Base-by-base conservation (phyloP, 495 filamentous ascomycete species). In the Lophiotrema nucula region DNA sequence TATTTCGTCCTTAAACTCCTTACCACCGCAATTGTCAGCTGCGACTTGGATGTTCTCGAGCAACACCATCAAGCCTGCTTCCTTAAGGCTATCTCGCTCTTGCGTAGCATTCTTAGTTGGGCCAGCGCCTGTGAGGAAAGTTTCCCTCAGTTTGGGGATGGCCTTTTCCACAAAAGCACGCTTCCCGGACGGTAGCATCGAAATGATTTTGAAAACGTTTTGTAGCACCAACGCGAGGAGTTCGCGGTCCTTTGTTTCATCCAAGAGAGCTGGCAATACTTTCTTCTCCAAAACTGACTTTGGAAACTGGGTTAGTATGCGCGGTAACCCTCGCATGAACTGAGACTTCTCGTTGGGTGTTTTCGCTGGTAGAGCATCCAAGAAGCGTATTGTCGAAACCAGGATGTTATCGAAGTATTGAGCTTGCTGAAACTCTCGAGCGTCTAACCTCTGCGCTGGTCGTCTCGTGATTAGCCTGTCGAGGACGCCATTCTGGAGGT, bases 391-490 rank as follows among this genome's bases (percentile, higher is more conserved):
- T 0, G 95, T 93, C 1, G 90, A 93, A 23, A 98, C 88, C 21
- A 98, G 78, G 47, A 96, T 90, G 68, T 97, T 97, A 70, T 97
- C 90, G 60, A 98, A 98, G 68, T 95, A 98, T 57, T 84, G 82
- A 56, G 89, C 91, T 68, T 96, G 83, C 67, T 98, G 92, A 57
- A 98, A 97, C 60, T 96, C 92, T 47, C 84, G 82, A 31, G 92
- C 95, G 51, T 83, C 92, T 76, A 95, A 83, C 25, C 93, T 81
- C 64, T 93, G 86, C 1, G 89, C 88, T 0, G 93, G 89, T 47
- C 89, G 78, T 51, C 95, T 79, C 0, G 93, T 92, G 54, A 97
- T 88, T 25, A 97, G 78, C 37, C 84, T 77, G 1, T 93, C 89
- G 18, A 98, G 74, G 0, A 97, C 85, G 37, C 84, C 79, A 12